Evolutionary conservation across 129 eudicot genomes (phyloP).

Genomic region (Flaveria ramosissima): DNA sequence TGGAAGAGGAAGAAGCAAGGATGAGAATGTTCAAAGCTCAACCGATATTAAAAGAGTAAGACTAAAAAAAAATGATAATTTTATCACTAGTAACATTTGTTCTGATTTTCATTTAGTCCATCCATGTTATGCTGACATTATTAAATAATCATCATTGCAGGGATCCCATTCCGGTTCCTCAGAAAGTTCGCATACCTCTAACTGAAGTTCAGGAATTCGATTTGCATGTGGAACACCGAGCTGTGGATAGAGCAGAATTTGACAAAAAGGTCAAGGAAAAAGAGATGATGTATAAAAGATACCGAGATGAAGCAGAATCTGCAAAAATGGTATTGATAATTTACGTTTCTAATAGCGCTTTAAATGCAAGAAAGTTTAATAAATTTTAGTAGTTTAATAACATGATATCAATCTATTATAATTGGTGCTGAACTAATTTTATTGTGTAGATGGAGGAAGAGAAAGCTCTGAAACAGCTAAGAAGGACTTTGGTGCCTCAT

Average conservation of each 20-base stretch:
- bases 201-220: constrained; percentile 88
- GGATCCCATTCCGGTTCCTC: constrained; percentile 95
- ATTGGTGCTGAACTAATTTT: not conserved
- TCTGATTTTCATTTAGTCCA: not conserved
- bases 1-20: constrained; percentile 77
- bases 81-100: not conserved
- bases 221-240: constrained; percentile 70
- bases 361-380: not conserved
- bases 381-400: not conserved
- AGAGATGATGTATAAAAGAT: constrained; percentile 83
- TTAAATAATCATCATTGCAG: constrained; percentile 33
- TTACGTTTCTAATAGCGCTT: not conserved
- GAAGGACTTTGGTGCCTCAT: constrained; percentile 92
- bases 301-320: constrained; percentile 86
- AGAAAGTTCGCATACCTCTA: constrained; percentile 74
- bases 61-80: too few relatives aligned
- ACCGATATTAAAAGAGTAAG: constrained; percentile 84
- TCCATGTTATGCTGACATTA: constrained; percentile 11
- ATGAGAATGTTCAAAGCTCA: constrained; percentile 81
- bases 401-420: not conserved
- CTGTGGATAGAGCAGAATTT: constrained; percentile 85
- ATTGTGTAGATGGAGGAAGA: constrained; percentile 82
- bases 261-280: constrained; percentile 91
- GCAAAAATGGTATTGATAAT: constrained; percentile 58
- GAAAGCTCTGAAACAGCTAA: constrained; percentile 82